Percentiles rank a stretch among this genome's conserved stretches.
Conservation (phyloP, 306 rosid species). For the Neltuma alba region DNA sequence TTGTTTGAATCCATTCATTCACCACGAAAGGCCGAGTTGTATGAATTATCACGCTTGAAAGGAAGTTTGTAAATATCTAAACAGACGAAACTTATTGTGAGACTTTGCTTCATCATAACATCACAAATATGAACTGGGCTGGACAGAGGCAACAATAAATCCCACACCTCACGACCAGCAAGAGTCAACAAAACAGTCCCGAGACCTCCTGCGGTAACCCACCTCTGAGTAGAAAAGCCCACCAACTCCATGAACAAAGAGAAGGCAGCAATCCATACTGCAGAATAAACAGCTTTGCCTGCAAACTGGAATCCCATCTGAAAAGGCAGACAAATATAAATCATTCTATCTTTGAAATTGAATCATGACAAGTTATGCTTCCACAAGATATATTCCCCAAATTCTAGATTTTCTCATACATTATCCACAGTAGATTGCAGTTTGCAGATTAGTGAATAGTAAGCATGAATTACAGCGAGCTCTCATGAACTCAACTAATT, state of each 20-base stretch:
- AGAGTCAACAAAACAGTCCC: constrained; percentile 97
- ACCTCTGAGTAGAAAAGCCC: constrained; percentile 93
- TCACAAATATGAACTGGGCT: constrained; percentile 21
- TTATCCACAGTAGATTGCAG: constrained; percentile 20
- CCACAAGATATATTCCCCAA: constrained; percentile 18
- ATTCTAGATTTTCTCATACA: constrained; percentile 13
- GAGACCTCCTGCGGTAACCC: constrained; percentile 99
- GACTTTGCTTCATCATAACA: constrained; percentile 16
- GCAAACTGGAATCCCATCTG: constrained; percentile 99
- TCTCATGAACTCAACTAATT: background rate
- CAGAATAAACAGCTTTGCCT: constrained; percentile 87
- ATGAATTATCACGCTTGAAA: constrained; percentile 95
- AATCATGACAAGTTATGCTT: constrained; percentile 17
- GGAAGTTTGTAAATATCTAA: constrained; percentile 96
- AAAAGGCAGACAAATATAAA: constrained; percentile 22
- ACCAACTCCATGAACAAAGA: constrained; percentile 93
- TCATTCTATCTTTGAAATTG: constrained; percentile 28
- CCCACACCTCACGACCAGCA: constrained; percentile 94
- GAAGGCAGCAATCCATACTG: constrained; percentile 95
- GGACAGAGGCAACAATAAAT: constrained; percentile 13
- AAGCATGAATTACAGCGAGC: background rate
- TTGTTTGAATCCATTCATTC: constrained; percentile 96
- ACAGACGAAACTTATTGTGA: constrained; percentile 32
- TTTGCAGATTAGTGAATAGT: background rate
- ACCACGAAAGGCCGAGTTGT: constrained; percentile 94